These are phyloP conservation scores for Pyrenophora seminiperda DNA, from an alignment of 2,329 filamentous ascomycete genomes.

Conservation along the genomic window DNA sequence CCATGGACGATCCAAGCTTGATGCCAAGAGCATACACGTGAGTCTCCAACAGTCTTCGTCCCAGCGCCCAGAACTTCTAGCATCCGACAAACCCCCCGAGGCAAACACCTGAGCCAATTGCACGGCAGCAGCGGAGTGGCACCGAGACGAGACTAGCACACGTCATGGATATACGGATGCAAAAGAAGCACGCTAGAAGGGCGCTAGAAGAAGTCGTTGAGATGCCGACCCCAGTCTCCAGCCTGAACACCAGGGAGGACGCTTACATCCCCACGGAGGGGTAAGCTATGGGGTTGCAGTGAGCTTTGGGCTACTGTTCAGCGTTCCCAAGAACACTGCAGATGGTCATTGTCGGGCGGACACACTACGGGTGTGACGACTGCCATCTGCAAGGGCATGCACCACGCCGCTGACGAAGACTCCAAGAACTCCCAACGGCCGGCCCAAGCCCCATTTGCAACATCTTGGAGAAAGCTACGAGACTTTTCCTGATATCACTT, in stretches of 20 bases:
- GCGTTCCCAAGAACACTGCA: not conserved
- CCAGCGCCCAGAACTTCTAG: constrained; percentile 3
- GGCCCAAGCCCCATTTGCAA: too few relatives aligned
- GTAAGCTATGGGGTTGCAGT: not conserved
- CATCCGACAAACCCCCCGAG: constrained; percentile 22
- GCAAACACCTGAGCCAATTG: constrained; percentile 5
- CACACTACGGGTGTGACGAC: too few relatives aligned
- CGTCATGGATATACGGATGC: constrained; percentile 13
- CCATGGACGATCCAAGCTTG: not conserved
- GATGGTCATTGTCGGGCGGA: not conserved
- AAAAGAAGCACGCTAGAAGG: constrained; percentile 31
- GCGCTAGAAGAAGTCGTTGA: constrained; percentile 28
- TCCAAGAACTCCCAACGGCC: not conserved
- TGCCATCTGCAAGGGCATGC: not conserved
- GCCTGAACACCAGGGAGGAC: not conserved
- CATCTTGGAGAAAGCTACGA: not conserved
- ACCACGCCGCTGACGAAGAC: not conserved
- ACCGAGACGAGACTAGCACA: not conserved
- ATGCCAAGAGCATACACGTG: constrained; percentile 7
- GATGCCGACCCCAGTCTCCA: constrained; percentile 6
- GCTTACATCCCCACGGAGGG: constrained; percentile 3
- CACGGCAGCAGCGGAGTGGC: constrained; percentile 2
- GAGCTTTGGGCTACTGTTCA: not conserved
- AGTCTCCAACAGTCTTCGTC: not conserved
- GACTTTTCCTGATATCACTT: not conserved